Evolutionary conservation across 2,329 filamentous ascomycete genomes (phyloP), one percentile per base, ranked within the genome.

Genomic region (Clarireedia monteithiana): DNA sequence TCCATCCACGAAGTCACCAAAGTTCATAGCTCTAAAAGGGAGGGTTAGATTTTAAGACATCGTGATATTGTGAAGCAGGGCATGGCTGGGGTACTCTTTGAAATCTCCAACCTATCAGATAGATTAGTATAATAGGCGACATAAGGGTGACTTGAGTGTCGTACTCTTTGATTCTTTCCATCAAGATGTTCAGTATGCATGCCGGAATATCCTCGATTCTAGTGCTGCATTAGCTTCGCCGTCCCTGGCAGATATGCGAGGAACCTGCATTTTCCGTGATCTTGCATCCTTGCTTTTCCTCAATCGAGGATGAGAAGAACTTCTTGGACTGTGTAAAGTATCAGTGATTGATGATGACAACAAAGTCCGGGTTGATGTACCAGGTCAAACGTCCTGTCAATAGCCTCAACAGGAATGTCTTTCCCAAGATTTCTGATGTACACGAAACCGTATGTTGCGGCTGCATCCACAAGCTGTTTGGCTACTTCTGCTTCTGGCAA

Each of bases 111-210:
- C 77, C 85, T 90, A 61, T 39, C 5, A 9, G 15, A n/a, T 7
- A 40, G 17, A 40, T 40, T 17, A 17, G 40, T 14, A 52, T 7
- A 23, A 7, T 66, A 54, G 66, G 56, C 12, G 27, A 20, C 30
- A 5, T 17, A 20, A 17, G n/a, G 14, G 7, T 40, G 14, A 10
- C 5, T n/a, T 48, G 10, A 30, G 23, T 12, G 12, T 69, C 73
- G 66, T 76, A 88, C 88, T 71, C 84, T 83, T 70, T 96, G 91
- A 55, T 84, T 83, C 63, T 84, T 83, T 2, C 91, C 90, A 69
- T 97, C 92, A 10, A 97, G 75, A 0, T 86, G 92, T 73, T 99
- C 92, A 12, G 83, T 83, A 66, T 92, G 87, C 87, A 95, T 91
- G 15, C 83, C 84, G 1, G 88, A 82, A 91, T 91, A 99, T 58